Evolutionary conservation across 805 yeast genomes (phyloP).

Genomic region (Blastobotrys mokoenaii): DNA sequence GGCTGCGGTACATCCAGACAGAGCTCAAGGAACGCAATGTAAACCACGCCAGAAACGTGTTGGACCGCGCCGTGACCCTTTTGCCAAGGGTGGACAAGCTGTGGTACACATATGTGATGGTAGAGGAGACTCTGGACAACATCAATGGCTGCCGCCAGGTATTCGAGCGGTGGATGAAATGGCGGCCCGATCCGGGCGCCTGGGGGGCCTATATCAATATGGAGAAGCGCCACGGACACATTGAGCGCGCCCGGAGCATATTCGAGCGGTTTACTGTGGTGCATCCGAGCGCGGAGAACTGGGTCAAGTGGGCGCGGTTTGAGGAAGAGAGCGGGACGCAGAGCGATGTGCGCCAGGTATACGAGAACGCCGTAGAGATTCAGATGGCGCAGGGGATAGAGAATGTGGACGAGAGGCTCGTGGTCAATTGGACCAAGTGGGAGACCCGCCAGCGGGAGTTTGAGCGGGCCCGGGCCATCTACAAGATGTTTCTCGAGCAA

Average conservation of each 20-base stretch:
- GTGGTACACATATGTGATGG: constrained; percentile 75
- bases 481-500: constrained; percentile 40
- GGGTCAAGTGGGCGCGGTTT: constrained; percentile 70
- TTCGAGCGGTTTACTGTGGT: constrained; percentile 48
- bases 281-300: constrained; percentile 46
- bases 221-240: constrained; percentile 58
- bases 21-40: constrained; percentile 67
- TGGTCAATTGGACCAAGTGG: constrained; percentile 58
- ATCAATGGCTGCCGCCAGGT: constrained; percentile 51
- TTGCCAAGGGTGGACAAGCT: constrained; percentile 77
- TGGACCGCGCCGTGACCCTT: constrained; percentile 66
- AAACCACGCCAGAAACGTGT: constrained; percentile 80
- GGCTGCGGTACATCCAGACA: constrained; percentile 70
- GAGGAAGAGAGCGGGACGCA: constrained; percentile 47
- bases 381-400: constrained; percentile 27
- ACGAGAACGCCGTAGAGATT: constrained; percentile 56
- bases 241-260: constrained; percentile 48
- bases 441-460: constrained; percentile 52
- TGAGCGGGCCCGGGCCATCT: constrained; percentile 57
- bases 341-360: constrained; percentile 51
- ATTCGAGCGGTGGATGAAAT: constrained; percentile 71
- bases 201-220: constrained; percentile 71
- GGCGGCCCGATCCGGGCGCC: constrained; percentile 60
- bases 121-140: constrained; percentile 73
- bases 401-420: constrained; percentile 32